Percentiles rank a stretch among this genome's conserved stretches.
Evolutionary conservation across 192 early-diverging fungal species (phyloP).

Genomic region (Podila epicladia): DNA sequence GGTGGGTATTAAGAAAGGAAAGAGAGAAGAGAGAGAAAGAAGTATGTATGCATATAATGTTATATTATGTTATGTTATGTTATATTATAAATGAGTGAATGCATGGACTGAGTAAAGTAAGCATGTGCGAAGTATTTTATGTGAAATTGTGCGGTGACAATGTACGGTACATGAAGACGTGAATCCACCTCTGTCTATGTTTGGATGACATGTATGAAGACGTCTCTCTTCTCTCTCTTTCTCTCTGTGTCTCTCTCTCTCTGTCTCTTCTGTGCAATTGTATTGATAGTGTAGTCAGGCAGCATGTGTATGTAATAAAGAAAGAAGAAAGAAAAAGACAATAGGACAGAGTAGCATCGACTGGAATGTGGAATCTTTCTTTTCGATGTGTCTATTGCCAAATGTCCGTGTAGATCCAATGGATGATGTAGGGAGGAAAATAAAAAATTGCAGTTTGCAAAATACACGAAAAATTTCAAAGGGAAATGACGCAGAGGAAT

Average conservation of each 20-base stretch:
- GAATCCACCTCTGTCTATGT: neutral
- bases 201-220: neutral
- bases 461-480: neutral
- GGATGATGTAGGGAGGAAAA: neutral
- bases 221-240: neutral
- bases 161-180: neutral
- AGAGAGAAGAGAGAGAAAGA: neutral
- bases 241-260: neutral
- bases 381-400: neutral
- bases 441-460: too few species aligned
- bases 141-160: neutral
- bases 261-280: neutral
- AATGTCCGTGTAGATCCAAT: neutral
- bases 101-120: too few species aligned
- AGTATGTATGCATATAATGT: neutral
- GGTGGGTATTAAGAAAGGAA: neutral
- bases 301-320: neutral
- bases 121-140: too few species aligned
- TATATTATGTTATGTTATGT: neutral
- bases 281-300: neutral
- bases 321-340: conserved; percentile 5
- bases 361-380: conserved; percentile 47
- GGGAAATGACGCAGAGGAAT: neutral
- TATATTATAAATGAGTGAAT: neutral
- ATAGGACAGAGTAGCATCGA: conserved; percentile 21